Base-by-base conservation (phyloP, 2,329 filamentous ascomycete species). In the Neonectria hederae region DNA sequence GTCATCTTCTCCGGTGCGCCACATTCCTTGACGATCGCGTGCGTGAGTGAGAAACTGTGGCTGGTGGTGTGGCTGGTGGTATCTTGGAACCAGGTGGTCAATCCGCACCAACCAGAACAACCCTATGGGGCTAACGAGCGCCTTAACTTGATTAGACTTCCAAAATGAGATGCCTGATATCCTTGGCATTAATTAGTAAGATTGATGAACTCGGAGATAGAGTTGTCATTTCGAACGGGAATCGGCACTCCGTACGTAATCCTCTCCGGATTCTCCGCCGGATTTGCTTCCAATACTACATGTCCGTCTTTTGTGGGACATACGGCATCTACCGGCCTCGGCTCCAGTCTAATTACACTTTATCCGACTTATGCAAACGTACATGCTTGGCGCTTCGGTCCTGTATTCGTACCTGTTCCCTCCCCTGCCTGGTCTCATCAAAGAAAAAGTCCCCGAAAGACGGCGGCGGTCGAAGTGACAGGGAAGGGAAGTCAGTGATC, bases 1-100 rank as follows among this genome's bases (percentile, higher is more conserved):
- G 71, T 73, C 69, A 71, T 74, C 67, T 66, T 61, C 59, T 62
- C 28, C 19, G 24, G n/a, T 30, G 49, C 59, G 65, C 65, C 65
- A 68, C 65, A 62, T 55, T 19, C 43, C 46, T 56, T 54, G 45
- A 40, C 24, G 42, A 46, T 64, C 32, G 58, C 40, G 49, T 62
- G 49, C 24, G 45, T 38, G 17, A 30, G 9, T 4, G 43, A 51
- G 60, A 51, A 49, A 51, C 13, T 70, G 70, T 73, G 70, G 70
- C 70, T 72, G 32, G 28, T 40, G 6, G 6, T 1, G 63, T 70
- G 64, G 64, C 69, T 67, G 22, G 38, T 61, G 43, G 5, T 2
- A 38, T n/a, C 35, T 8, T 17, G 14, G 4, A 38, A 14, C 14
- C 14, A 38, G 11, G 3, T 11, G 9, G 35, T 24, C 28, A 60